phyloP scores from a whole-genome alignment of 306 rosid genomes.

The Ormosia emarginata region DNA sequence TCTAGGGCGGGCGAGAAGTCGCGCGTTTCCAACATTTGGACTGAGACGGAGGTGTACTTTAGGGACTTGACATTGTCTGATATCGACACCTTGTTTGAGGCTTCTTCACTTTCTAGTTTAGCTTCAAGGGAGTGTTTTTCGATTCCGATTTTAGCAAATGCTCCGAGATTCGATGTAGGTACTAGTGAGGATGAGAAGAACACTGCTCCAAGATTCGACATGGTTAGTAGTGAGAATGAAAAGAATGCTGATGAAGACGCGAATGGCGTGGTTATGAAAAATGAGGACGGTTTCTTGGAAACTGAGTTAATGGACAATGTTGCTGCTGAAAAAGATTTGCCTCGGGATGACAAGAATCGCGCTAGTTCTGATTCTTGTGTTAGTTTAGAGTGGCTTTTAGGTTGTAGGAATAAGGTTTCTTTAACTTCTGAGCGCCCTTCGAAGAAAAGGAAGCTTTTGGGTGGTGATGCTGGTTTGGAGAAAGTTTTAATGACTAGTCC shows the following conservation, averaged over 20 bases:
- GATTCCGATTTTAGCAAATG: slow-evolving; percentile 45
- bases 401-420: slow-evolving; percentile 64
- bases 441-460: slow-evolving; percentile 84
- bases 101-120: slow-evolving; percentile 41
- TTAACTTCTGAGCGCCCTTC: slow-evolving; percentile 82
- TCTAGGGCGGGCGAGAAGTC: slow-evolving; percentile 54
- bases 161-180: slow-evolving; percentile 18
- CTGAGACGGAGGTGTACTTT: slow-evolving; percentile 71
- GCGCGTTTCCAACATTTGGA: slow-evolving; percentile 59
- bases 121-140: slow-evolving; percentile 44
- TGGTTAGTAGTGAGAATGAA: slow-evolving; percentile 15
- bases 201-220: background rate
- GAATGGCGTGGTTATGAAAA: background rate
- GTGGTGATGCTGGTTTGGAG: slow-evolving; percentile 83
- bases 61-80: slow-evolving; percentile 67
- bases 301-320: slow-evolving; percentile 25
- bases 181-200: slow-evolving; percentile 17
- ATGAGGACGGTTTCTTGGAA: slow-evolving; percentile 9
- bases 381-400: slow-evolving; percentile 84
- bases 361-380: slow-evolving; percentile 16
- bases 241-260: background rate
- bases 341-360: slow-evolving; percentile 29
- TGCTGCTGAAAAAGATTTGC: slow-evolving; percentile 28
- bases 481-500: slow-evolving; percentile 53
- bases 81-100: slow-evolving; percentile 54